A percentile compares a stretch with the other conserved stretches of the same genome.
Conservation (phyloP, 352 stramenopile genomes). For the Pythium rishiriense region DNA sequence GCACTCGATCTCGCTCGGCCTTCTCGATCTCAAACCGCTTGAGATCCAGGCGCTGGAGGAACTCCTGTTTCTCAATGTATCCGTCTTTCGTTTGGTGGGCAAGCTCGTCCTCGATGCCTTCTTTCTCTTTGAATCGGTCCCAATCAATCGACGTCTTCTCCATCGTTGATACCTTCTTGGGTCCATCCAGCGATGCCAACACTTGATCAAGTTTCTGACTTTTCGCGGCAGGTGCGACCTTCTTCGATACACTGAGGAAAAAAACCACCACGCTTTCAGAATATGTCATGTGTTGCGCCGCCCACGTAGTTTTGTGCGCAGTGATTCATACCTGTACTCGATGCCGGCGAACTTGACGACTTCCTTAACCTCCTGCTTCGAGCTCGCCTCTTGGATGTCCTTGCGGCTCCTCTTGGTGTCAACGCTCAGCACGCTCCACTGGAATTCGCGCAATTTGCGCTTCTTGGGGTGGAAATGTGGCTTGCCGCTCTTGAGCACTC, state of each 20-base stretch:
- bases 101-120: constrained; percentile 92
- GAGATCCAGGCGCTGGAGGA: constrained; percentile 88
- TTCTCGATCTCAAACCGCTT: constrained; percentile 91
- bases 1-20: constrained; percentile 78
- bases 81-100: constrained; percentile 93
- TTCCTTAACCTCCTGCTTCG: constrained; percentile 35
- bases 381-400: constrained; percentile 37
- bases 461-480: constrained; percentile 52
- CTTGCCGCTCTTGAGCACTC: constrained; percentile 52
- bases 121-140: constrained; percentile 94
- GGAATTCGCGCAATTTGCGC: constrained; percentile 69
- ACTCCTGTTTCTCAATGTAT: constrained; percentile 96
- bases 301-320: too few relatives aligned
- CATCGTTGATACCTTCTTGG: constrained; percentile 93
- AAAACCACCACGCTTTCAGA: neutral
- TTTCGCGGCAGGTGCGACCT: constrained; percentile 20
- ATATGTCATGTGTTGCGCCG: too few relatives aligned
- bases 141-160: constrained; percentile 95
- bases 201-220: constrained; percentile 78
- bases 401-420: constrained; percentile 54
- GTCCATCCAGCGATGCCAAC: constrained; percentile 82
- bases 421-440: constrained; percentile 67
- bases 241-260: constrained; percentile 29
- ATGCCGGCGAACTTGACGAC: constrained; percentile 86
- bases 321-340: constrained; percentile 79